These are phyloP conservation scores for Penicillium mononematosum DNA, from an alignment of 495 filamentous ascomycete genomes.

Conservation along the genomic window DNA sequence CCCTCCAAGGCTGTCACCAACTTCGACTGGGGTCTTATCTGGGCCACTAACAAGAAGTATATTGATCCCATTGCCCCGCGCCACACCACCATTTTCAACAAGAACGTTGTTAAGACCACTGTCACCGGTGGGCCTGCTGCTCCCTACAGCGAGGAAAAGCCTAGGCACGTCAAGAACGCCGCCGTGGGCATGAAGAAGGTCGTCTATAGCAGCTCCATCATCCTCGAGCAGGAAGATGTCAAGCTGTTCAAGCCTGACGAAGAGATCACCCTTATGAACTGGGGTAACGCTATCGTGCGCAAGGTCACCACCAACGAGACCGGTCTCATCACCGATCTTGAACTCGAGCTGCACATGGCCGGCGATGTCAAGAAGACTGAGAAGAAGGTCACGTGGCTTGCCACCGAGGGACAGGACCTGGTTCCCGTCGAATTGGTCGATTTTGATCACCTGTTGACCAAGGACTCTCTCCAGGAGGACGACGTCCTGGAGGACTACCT, in stretches of 20 bases:
- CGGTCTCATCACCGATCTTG: conserved; percentile 62
- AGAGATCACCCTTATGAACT: conserved; percentile 93
- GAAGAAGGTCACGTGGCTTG: conserved; percentile 93
- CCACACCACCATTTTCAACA: conserved; percentile 74
- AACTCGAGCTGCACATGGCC: conserved; percentile 76
- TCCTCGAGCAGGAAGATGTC: conserved; percentile 85
- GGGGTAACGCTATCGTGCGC: conserved; percentile 88
- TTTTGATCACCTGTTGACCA: conserved; percentile 89
- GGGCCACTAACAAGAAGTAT: conserved; percentile 94
- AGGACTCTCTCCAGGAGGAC: conserved; percentile 81
- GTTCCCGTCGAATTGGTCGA: conserved; percentile 83
- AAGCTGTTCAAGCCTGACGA: conserved; percentile 77
- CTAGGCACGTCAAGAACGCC: conserved; percentile 84
- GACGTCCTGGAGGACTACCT: conserved; percentile 80
- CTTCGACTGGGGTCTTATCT: conserved; percentile 88
- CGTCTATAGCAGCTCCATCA: conserved; percentile 63
- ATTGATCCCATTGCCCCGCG: conserved; percentile 86
- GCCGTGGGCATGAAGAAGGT: conserved; percentile 84
- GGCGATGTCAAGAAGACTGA: conserved; percentile 92
- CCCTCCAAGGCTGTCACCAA: conserved; percentile 85
- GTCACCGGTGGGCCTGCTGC: conserved; percentile 66
- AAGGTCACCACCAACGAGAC: conserved; percentile 60
- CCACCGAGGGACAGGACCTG: conserved; percentile 68
- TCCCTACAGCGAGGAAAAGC: conserved; percentile 69
- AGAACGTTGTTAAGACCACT: conserved; percentile 64